A percentile compares a stretch with the other conserved stretches of the same genome.
Evolutionary conservation across 169 alveolate species (phyloP).

Genomic region (Plasmodium gonderi): DNA sequence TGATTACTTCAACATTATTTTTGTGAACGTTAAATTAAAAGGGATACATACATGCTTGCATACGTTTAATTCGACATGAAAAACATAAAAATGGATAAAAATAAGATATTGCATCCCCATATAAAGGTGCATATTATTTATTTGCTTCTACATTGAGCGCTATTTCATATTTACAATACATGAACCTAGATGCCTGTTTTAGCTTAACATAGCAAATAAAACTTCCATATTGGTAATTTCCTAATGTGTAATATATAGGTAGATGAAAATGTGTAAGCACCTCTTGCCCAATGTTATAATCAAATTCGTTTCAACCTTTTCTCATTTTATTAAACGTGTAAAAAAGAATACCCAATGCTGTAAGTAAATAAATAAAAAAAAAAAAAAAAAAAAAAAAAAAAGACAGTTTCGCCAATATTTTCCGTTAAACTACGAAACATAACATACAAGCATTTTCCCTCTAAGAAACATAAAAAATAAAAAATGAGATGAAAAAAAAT

Average conservation of each 20-base stretch:
- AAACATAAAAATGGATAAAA: too few relatives aligned
- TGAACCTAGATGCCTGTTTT: neutral
- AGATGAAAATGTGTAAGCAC: too few relatives aligned
- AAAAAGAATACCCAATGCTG: neutral
- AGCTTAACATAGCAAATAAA: neutral
- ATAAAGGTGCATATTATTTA: neutral
- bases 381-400: slow-evolving; percentile 40
- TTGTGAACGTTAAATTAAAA: neutral
- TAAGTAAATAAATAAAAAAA: neutral
- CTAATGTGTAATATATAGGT: too few relatives aligned
- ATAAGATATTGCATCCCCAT: neutral
- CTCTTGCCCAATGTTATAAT: too few relatives aligned
- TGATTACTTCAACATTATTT: too few relatives aligned
- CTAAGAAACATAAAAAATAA: neutral
- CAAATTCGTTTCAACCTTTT: too few relatives aligned
- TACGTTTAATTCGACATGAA: neutral
- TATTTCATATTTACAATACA: neutral
- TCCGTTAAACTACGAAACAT: neutral
- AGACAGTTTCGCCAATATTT: slow-evolving; percentile 25
- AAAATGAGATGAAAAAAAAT: neutral
- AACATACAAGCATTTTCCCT: neutral
- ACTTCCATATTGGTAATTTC: neutral
- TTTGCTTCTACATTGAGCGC: neutral
- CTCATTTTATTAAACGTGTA: too few relatives aligned
- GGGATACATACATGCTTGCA: neutral